A percentile compares a stretch with the other conserved stretches of the same genome.
phyloP scores from a whole-genome alignment of 2,329 filamentous ascomycete species.

The Diaporthe helianthi region DNA sequence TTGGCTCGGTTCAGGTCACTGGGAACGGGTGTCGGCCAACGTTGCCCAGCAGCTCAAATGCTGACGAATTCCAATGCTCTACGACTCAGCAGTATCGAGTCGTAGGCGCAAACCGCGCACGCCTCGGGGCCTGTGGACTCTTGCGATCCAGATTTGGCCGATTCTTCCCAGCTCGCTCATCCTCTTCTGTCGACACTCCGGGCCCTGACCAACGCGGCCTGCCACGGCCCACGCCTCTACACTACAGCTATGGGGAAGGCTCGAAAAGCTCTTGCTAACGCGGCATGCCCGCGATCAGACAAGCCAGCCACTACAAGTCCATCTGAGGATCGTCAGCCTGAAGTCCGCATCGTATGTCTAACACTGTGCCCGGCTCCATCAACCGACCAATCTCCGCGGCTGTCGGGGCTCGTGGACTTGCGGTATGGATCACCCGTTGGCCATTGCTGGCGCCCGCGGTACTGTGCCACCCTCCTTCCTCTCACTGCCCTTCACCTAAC shows the following conservation, averaged over 20 bases:
- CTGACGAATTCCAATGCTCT: neutral
- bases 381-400: slow-evolving; percentile 25
- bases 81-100: neutral
- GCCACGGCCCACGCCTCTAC: too few relatives aligned
- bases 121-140: neutral
- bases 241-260: slow-evolving; percentile 7
- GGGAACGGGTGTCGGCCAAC: neutral
- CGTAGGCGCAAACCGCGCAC: too few relatives aligned
- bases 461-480: slow-evolving; percentile 26
- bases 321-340: slow-evolving; percentile 25
- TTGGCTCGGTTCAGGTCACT: neutral
- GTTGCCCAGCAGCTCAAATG: neutral
- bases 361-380: slow-evolving; percentile 29
- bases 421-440: slow-evolving; percentile 12
- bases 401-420: neutral
- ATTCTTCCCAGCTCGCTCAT: neutral
- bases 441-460: slow-evolving; percentile 10
- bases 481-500: slow-evolving; percentile 18
- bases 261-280: slow-evolving; percentile 8
- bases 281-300: slow-evolving; percentile 19
- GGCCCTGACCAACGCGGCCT: neutral
- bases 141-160: neutral
- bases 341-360: slow-evolving; percentile 3
- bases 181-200: neutral
- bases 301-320: slow-evolving; percentile 6